These are phyloP conservation scores for Echium plantagineum DNA, from an alignment of 257 asterid species.

Conservation along the genomic window DNA sequence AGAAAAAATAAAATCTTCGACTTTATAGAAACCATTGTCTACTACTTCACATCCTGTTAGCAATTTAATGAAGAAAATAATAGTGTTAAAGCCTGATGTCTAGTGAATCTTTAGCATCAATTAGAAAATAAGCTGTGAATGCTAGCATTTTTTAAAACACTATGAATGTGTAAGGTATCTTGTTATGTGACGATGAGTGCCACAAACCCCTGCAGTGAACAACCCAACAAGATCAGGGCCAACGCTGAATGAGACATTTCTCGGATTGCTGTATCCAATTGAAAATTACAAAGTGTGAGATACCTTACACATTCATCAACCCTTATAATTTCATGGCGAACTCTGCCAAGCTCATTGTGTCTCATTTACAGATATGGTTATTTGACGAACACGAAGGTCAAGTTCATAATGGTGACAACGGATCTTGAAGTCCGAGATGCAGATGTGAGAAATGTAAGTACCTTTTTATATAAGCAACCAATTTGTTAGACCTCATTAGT, in stretches of 20 bases:
- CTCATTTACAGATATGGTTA: conserved; percentile 70
- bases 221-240: conserved; percentile 94
- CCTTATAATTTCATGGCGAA: not conserved
- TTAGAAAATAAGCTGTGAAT: no score
- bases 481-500: no score
- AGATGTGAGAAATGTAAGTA: conserved; percentile 86
- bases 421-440: conserved; percentile 93
- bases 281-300: conserved; percentile 98
- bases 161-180: no score
- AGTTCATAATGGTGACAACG: conserved; percentile 86
- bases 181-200: conserved; percentile 1
- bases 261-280: conserved; percentile 91
- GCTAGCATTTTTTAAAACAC: no score
- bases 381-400: conserved; percentile 95
- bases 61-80: no score
- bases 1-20: no score
- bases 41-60: no score
- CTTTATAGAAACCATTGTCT: no score
- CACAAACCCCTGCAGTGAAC: conserved; percentile 55
- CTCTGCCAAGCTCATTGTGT: conserved; percentile 6
- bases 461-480: no score
- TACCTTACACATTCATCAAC: not conserved
- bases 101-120: no score
- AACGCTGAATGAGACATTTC: conserved; percentile 82
- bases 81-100: no score